Base-by-base conservation (phyloP, 192 early-diverging fungal genomes). In the Tieghemiomyces parasiticus region DNA sequence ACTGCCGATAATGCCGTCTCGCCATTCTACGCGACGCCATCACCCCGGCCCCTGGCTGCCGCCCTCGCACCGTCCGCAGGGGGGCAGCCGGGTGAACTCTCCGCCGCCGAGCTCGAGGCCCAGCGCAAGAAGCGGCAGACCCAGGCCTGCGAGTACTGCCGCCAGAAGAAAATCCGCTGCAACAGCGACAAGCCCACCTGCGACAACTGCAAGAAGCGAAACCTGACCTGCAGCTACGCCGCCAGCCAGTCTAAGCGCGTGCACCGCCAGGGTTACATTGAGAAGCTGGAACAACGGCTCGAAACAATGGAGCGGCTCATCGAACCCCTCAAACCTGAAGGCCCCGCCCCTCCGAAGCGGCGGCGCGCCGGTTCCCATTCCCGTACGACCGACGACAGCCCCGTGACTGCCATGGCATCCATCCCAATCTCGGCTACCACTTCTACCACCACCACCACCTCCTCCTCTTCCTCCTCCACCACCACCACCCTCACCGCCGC, bases 81-180 rank as follows among this genome's bases (percentile, higher is more conserved):
- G n/a, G n/a, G n/a, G n/a, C n/a, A n/a, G n/a, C n/a, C n/a, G n/a
- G n/a, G n/a, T n/a, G n/a, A n/a, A n/a, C n/a, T n/a, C n/a, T n/a
- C n/a, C n/a, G n/a, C n/a, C n/a, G n/a, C n/a, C n/a, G n/a, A n/a
- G n/a, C n/a, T 42, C 19, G 33, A 31, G 34, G n/a, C 32, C n/a
- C 31, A 9, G 16, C 32, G 35, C 22, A 34, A 38, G 31, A 88
- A 82, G 60, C 62, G 85, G 29, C 63, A 81, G 24, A 84, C 81
- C 3, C 81, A 84, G 63, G 85, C 85, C 35, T 88, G 85, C 58
- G 83, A 84, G 50, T 71, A 74, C 3, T 88, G 85, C 60, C 74
- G 83, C 58, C 79, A 81, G 56, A 88, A 89, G 75, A 89, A 89
- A 78, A 77, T 86, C 51, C 81, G 79, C 62, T 86, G 84, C 65